Evolutionary conservation across 495 filamentous ascomycete species (phyloP).

Genomic region (Hypoxylon trugodes): DNA sequence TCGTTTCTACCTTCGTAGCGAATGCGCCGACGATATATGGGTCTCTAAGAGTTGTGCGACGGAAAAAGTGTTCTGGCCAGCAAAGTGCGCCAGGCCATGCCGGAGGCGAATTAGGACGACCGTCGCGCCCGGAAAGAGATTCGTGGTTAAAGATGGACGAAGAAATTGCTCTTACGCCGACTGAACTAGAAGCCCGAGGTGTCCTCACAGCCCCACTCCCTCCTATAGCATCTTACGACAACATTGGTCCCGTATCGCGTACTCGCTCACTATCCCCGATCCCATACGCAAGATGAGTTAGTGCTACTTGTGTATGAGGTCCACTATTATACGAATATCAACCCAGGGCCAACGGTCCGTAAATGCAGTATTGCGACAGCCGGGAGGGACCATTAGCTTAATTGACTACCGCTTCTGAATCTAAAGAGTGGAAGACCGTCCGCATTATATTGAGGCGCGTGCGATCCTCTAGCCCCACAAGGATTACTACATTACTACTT

Average conservation of each 20-base stretch:
- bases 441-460: too few relatives aligned
- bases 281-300: slow-evolving; percentile 7
- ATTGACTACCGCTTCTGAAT: too few relatives aligned
- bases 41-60: slow-evolving; percentile 37
- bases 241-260: slow-evolving; percentile 13
- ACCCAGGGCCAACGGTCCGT: too few relatives aligned
- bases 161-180: slow-evolving; percentile 10
- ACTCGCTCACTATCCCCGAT: neutral
- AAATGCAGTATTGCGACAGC: too few relatives aligned
- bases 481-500: too few relatives aligned
- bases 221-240: neutral
- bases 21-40: slow-evolving; percentile 55
- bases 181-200: neutral
- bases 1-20: slow-evolving; percentile 56
- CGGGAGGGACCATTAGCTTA: too few relatives aligned
- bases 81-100: slow-evolving; percentile 9
- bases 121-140: slow-evolving; percentile 14
- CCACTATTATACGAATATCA: too few relatives aligned
- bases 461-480: too few relatives aligned
- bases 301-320: too few relatives aligned
- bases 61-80: slow-evolving; percentile 27
- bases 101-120: slow-evolving; percentile 14
- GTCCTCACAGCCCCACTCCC: neutral
- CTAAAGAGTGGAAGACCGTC: too few relatives aligned
- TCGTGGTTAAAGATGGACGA: slow-evolving; percentile 43